phyloP scores from a whole-genome alignment of 2,329 filamentous ascomycete genomes.

The Aspergillus sp. region DNA sequence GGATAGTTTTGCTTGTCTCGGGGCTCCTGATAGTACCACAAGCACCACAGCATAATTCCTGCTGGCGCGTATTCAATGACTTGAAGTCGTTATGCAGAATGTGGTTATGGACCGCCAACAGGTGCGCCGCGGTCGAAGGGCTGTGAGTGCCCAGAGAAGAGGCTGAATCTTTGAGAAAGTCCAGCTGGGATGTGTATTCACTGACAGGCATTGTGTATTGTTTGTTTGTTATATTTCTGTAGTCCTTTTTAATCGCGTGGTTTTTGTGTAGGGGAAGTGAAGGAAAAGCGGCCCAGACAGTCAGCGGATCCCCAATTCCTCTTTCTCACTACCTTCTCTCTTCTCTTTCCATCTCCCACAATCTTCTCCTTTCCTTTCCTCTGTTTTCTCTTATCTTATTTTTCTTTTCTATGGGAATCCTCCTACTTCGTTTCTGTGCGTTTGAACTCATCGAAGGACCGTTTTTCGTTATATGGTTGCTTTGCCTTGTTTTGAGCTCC shows the following conservation, averaged over 20 bases:
- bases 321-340: background rate
- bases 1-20: constrained; percentile 23
- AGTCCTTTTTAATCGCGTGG: background rate
- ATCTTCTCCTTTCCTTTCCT: background rate
- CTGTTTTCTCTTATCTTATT: background rate
- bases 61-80: constrained; percentile 24
- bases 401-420: background rate
- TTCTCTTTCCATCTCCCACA: background rate
- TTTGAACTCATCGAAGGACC: too few relatives aligned
- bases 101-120: constrained; percentile 32
- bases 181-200: constrained; percentile 21
- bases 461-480: background rate
- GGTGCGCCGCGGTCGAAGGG: constrained; percentile 37
- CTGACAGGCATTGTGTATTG: constrained; percentile 15
- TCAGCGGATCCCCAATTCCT: background rate
- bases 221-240: background rate
- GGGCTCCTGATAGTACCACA: constrained; percentile 34
- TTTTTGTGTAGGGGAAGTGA: background rate
- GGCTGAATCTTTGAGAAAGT: constrained; percentile 33
- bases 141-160: constrained; percentile 23
- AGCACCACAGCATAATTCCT: constrained; percentile 30
- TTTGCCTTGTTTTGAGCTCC: background rate
- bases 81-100: constrained; percentile 29
- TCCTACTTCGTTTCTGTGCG: background rate
- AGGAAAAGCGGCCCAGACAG: background rate